Conservation (phyloP, 2,329 filamentous ascomycete species). For the Fusarium humuli region DNA sequence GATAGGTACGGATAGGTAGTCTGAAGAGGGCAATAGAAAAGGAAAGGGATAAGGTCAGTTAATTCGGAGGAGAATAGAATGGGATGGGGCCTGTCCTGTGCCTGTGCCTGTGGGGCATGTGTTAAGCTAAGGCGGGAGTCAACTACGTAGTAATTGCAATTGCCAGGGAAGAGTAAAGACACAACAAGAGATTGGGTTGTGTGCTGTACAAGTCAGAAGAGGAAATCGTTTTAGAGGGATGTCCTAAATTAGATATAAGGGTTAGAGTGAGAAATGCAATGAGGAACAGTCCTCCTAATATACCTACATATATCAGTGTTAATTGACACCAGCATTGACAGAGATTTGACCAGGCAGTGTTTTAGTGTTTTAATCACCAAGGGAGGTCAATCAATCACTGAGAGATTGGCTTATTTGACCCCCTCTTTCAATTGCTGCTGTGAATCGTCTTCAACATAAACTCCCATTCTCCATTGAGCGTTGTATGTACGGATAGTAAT, state of each 20-base stretch:
- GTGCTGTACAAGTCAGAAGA: constrained; percentile 8
- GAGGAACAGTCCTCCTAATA: background rate
- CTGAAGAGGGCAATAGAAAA: constrained; percentile 11
- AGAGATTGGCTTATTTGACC: constrained; percentile 18
- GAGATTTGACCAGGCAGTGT: constrained; percentile 43
- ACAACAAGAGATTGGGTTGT: background rate
- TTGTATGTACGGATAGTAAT: background rate
- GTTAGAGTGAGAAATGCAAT: constrained; percentile 2
- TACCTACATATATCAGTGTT: background rate
- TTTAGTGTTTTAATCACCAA: constrained; percentile 48
- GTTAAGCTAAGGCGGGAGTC: constrained; percentile 28
- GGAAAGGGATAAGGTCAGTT: constrained; percentile 18
- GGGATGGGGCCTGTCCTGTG: background rate
- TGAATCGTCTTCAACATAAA: background rate
- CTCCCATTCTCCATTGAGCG: constrained; percentile 2
- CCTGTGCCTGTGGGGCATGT: constrained; percentile 9
- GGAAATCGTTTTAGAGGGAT: constrained; percentile 4
- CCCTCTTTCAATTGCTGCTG: constrained; percentile 1
- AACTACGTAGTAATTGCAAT: constrained; percentile 24
- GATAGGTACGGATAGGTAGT: background rate
- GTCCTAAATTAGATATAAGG: constrained; percentile 7
- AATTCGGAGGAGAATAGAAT: background rate
- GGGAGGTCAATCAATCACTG: constrained; percentile 35
- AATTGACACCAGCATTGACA: constrained; percentile 13
- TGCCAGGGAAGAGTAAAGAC: constrained; percentile 25